phyloP scores from a whole-genome alignment of 2,329 filamentous ascomycete species.

The Oidium heveae region DNA sequence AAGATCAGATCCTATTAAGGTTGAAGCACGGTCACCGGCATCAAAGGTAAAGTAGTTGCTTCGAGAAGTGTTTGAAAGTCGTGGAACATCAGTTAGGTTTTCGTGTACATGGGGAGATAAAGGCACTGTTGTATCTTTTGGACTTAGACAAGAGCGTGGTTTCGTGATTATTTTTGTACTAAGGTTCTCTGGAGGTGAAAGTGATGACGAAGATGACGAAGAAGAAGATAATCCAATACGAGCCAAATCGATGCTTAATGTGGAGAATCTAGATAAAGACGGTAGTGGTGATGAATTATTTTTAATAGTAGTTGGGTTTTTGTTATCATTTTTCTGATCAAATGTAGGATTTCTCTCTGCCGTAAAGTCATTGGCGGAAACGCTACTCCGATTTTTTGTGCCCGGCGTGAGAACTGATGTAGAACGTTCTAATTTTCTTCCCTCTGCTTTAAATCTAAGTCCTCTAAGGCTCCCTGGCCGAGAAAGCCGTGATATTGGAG shows the following conservation, averaged over 20 bases:
- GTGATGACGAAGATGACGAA: constrained; percentile 8
- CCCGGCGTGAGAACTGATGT: constrained; percentile 24
- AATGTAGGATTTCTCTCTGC: neutral
- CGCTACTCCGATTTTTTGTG: constrained; percentile 8
- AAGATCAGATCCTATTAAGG: constrained; percentile 43
- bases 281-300: constrained; percentile 30
- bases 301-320: constrained; percentile 6
- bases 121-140: neutral
- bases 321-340: neutral
- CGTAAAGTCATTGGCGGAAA: constrained; percentile 5
- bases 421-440: constrained; percentile 21
- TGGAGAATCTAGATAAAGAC: constrained; percentile 26
- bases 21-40: constrained; percentile 23
- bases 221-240: constrained; percentile 21
- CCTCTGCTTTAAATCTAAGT: constrained; percentile 23
- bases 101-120: constrained; percentile 18
- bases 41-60: constrained; percentile 6
- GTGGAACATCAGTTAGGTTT: constrained; percentile 16
- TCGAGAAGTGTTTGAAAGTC: constrained; percentile 4
- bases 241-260: constrained; percentile 27
- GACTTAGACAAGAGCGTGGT: neutral
- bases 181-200: neutral
- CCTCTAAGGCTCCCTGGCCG: constrained; percentile 30
- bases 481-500: constrained; percentile 29
- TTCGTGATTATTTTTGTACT: constrained; percentile 1